Evolutionary conservation across 768 basidiomycete genomes (phyloP).

Genomic region (Lentinula sp.): DNA sequence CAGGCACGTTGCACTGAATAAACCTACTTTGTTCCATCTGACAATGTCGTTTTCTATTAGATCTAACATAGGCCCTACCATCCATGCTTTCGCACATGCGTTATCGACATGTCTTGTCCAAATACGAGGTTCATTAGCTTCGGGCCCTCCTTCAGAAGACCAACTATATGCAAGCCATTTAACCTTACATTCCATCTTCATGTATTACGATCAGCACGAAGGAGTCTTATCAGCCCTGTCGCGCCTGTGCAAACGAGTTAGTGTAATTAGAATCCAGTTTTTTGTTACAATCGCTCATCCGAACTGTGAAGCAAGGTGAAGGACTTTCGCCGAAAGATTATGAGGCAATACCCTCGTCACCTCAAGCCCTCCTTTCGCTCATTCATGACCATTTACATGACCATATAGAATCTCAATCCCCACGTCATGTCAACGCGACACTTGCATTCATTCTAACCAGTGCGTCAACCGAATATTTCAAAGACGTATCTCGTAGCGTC

Average conservation of each 20-base stretch:
- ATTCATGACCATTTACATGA: conserved; percentile 52
- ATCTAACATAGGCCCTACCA: conserved; percentile 30
- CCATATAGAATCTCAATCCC: conserved; percentile 51
- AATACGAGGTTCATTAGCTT: conserved; percentile 40
- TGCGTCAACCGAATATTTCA: conserved; percentile 59
- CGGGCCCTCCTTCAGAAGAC: conserved; percentile 29
- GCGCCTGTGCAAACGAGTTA: conserved; percentile 53
- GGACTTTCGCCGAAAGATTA: conserved; percentile 30
- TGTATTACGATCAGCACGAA: conserved; percentile 44
- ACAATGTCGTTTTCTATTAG: conserved; percentile 18
- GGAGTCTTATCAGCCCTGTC: conserved; percentile 47
- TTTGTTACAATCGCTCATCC: conserved; percentile 1
- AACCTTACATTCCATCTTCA: conserved; percentile 39
- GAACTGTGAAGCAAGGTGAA: neutral
- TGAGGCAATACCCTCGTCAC: conserved; percentile 32
- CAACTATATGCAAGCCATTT: conserved; percentile 12
- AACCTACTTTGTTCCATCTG: conserved; percentile 11
- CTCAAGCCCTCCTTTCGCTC: conserved; percentile 49
- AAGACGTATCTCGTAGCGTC: conserved; percentile 50
- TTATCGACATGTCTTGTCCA: conserved; percentile 49
- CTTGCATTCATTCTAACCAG: conserved; percentile 65
- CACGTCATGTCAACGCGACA: conserved; percentile 39
- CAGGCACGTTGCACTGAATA: conserved; percentile 31
- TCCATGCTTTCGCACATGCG: conserved; percentile 63
- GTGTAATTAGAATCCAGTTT: conserved; percentile 11